Conservation (phyloP, 2,329 filamentous ascomycete genomes). For the Aspergillus tubingensis region DNA sequence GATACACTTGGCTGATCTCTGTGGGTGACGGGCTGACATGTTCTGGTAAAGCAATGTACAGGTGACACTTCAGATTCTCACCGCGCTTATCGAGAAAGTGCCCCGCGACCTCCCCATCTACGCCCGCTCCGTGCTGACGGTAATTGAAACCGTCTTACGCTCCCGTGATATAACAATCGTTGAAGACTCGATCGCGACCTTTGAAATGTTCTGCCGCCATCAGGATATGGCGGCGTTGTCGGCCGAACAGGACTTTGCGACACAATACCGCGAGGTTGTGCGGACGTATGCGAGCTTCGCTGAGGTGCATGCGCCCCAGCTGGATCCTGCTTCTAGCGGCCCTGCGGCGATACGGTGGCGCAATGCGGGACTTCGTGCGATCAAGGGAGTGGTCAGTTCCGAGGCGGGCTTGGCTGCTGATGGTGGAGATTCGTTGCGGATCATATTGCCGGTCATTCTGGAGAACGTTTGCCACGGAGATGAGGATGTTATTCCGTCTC, state of each 20-base stretch:
- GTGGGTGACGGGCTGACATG: constrained; percentile 11
- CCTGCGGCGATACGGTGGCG: constrained; percentile 79
- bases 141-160: constrained; percentile 78
- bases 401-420: constrained; percentile 77
- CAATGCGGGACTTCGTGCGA: constrained; percentile 71
- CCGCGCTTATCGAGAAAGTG: constrained; percentile 88
- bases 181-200: constrained; percentile 83
- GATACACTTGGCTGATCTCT: background rate
- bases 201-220: constrained; percentile 83
- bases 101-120: constrained; percentile 89
- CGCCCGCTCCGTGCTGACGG: constrained; percentile 78
- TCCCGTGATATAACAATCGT: constrained; percentile 90
- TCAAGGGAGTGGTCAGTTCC: constrained; percentile 77
- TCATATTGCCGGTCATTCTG: constrained; percentile 80
- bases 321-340: constrained; percentile 62
- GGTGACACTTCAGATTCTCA: constrained; percentile 89
- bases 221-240: constrained; percentile 84
- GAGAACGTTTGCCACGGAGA: constrained; percentile 74
- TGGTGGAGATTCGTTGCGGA: constrained; percentile 72
- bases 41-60: constrained; percentile 71
- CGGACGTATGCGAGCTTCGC: constrained; percentile 77
- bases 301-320: constrained; percentile 56
- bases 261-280: constrained; percentile 80
- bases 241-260: constrained; percentile 80
- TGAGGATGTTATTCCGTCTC: constrained; percentile 65